Conservation (phyloP, 805 yeast genomes). For the Candida hispaniensis region DNA sequence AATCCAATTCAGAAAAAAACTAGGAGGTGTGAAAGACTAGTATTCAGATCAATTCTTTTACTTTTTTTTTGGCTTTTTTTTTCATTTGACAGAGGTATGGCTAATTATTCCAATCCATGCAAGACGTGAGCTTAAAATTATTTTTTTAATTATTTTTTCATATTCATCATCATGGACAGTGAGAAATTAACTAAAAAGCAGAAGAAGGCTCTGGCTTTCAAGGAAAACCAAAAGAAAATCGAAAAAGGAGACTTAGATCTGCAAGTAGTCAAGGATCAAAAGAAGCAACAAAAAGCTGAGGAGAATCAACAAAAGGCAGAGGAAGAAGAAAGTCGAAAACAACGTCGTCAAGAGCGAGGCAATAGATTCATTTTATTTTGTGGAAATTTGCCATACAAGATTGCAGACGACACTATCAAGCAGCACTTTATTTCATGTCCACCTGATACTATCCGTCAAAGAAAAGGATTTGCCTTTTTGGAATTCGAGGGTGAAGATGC, state of each 20-base stretch:
- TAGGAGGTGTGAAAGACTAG: too few relatives aligned
- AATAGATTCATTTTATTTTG: slow-evolving; percentile 69
- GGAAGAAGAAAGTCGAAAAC: slow-evolving; percentile 25
- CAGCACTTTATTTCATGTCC: slow-evolving; percentile 57
- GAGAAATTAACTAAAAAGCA: slow-evolving; percentile 27
- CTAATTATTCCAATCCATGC: too few relatives aligned
- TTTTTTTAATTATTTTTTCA: too few relatives aligned
- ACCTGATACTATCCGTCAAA: slow-evolving; percentile 60
- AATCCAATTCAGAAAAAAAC: too few relatives aligned
- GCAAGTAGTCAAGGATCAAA: slow-evolving; percentile 23
- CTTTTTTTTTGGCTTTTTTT: too few relatives aligned
- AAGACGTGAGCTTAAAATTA: too few relatives aligned
- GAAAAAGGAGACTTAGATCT: slow-evolving; percentile 31
- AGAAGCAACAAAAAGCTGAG: slow-evolving; percentile 28
- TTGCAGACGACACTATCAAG: slow-evolving; percentile 49
- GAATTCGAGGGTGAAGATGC: slow-evolving; percentile 69
- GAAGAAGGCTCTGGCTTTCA: slow-evolving; percentile 25
- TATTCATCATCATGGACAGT: too few relatives aligned
- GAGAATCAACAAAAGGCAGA: slow-evolving; percentile 26
- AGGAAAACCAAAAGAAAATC: slow-evolving; percentile 28
- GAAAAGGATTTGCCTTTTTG: slow-evolving; percentile 80
- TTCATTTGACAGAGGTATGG: too few relatives aligned
- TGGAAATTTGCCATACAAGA: slow-evolving; percentile 76
- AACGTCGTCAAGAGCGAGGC: slow-evolving; percentile 39
- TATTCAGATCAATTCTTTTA: too few relatives aligned